Percentiles rank a stretch among this genome's conserved stretches.
These are phyloP conservation scores for Pythium apleroticum DNA, from an alignment of 352 stramenopile genomes.

Conservation along the genomic window DNA sequence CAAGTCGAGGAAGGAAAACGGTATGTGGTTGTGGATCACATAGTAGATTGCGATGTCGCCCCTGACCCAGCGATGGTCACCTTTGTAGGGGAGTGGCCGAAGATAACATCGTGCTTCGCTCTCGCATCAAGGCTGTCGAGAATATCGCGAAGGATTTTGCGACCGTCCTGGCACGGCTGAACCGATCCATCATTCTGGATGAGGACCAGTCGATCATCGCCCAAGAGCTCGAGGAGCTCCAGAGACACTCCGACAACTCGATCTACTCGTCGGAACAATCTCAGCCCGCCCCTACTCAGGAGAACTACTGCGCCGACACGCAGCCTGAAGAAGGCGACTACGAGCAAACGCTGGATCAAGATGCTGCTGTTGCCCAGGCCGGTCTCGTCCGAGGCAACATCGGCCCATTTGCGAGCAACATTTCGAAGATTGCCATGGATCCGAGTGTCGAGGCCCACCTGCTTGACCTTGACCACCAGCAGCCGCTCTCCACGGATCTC, in stretches of 20 bases:
- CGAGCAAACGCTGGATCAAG: conserved; percentile 26
- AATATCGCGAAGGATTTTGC: conserved; percentile 10
- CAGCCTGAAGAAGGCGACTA: conserved; percentile 23
- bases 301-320: conserved; percentile 25
- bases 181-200: not conserved
- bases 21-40: conserved; percentile 1
- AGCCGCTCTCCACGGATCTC: conserved; percentile 17
- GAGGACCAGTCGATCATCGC: conserved; percentile 25
- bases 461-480: conserved; percentile 12
- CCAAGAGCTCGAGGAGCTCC: conserved; percentile 19
- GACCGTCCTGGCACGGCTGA: not conserved
- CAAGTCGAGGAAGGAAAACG: conserved; percentile 27
- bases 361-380: conserved; percentile 2
- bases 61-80: not conserved
- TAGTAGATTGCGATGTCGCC: not conserved
- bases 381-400: not conserved
- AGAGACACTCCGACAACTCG: conserved; percentile 16
- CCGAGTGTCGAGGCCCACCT: conserved; percentile 15
- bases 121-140: not conserved
- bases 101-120: conserved; percentile 19
- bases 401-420: conserved; percentile 14
- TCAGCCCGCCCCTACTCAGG: conserved; percentile 23
- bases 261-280: conserved; percentile 31
- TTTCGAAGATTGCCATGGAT: conserved; percentile 9
- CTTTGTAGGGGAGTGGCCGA: conserved; percentile 16